phyloP scores from a whole-genome alignment of 2,329 filamentous ascomycete genomes.

The Aspergillus ustus region DNA sequence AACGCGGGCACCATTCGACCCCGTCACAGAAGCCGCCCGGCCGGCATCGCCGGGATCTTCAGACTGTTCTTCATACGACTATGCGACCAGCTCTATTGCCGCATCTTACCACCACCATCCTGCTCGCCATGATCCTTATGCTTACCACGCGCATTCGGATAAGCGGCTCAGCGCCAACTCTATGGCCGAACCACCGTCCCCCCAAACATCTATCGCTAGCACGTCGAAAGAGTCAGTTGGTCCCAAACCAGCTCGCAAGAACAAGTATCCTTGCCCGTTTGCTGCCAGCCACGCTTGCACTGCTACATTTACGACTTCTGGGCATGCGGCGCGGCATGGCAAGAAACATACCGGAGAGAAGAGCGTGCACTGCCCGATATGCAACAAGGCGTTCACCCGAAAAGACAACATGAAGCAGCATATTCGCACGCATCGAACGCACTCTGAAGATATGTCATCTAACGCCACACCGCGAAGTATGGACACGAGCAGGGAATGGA shows the following conservation, averaged over 20 bases:
- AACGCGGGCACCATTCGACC: conserved; percentile 30
- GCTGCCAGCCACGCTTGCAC: conserved; percentile 62
- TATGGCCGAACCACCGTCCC: conserved; percentile 34
- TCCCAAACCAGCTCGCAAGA: conserved; percentile 53
- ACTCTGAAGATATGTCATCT: conserved; percentile 39
- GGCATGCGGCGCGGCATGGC: conserved; percentile 68
- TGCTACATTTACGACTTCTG: conserved; percentile 69
- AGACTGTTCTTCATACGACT: conserved; percentile 41
- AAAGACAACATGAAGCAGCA: conserved; percentile 75
- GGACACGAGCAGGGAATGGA: conserved; percentile 19
- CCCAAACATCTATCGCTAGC: conserved; percentile 30
- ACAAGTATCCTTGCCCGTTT: conserved; percentile 69
- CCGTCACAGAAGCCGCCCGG: conserved; percentile 31
- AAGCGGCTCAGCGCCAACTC: conserved; percentile 30
- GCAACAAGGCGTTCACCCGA: conserved; percentile 69
- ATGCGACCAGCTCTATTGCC: conserved; percentile 27
- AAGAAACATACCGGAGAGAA: conserved; percentile 73
- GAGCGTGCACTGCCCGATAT: conserved; percentile 69
- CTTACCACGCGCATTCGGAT: conserved; percentile 31
- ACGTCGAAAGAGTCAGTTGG: conserved; percentile 29
- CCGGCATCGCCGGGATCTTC: conserved; percentile 39
- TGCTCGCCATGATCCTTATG: conserved; percentile 31
- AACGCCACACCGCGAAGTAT: conserved; percentile 20
- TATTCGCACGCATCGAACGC: conserved; percentile 60
- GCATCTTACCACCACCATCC: conserved; percentile 35